Percentiles rank a stretch among this genome's conserved stretches.
These are phyloP conservation scores for Grosmannia penicillata DNA, from an alignment of 2,329 filamentous ascomycete genomes.

Conservation along the genomic window DNA sequence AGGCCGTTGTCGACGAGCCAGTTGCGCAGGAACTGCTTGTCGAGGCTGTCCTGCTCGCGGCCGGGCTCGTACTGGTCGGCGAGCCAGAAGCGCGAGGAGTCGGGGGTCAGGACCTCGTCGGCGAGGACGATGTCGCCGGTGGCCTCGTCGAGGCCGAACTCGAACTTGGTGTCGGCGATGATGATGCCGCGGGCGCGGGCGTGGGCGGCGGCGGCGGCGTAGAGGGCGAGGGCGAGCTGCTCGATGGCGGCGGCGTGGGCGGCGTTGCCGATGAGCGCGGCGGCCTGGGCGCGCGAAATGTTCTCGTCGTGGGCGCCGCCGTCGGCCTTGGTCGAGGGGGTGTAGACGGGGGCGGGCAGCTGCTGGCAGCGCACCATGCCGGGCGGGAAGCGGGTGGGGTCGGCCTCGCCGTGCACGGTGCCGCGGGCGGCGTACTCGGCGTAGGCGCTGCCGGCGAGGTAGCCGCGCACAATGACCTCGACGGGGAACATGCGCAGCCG, in stretches of 20 bases:
- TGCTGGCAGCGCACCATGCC: conserved; percentile 58
- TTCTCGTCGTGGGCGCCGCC: conserved; percentile 71
- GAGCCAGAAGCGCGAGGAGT: conserved; percentile 78
- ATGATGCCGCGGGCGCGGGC: conserved; percentile 54
- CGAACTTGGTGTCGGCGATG: conserved; percentile 48
- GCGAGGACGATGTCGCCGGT: conserved; percentile 58
- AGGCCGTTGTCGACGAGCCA: conserved; percentile 63
- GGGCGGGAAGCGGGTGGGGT: conserved; percentile 22
- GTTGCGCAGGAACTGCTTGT: conserved; percentile 75
- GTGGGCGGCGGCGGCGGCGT: conserved; percentile 46
- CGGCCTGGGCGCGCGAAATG: conserved; percentile 56
- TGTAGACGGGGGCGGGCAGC: conserved; percentile 54
- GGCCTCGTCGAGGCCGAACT: conserved; percentile 52
- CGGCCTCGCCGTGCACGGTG: conserved; percentile 61
- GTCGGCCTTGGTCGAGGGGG: conserved; percentile 76
- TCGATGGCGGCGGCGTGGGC: conserved; percentile 51
- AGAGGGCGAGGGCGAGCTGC: conserved; percentile 47
- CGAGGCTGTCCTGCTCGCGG: conserved; percentile 65
- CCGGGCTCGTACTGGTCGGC: conserved; percentile 58
- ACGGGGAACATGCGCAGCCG: conserved; percentile 62
- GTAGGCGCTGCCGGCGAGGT: conserved; percentile 79
- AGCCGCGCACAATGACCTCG: conserved; percentile 78
- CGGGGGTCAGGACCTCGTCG: conserved; percentile 76
- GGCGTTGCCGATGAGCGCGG: conserved; percentile 46
- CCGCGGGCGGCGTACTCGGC: conserved; percentile 56